Base-by-base conservation (phyloP, 176 grass and related monocot species). In the Thinopyrum elongatum region DNA sequence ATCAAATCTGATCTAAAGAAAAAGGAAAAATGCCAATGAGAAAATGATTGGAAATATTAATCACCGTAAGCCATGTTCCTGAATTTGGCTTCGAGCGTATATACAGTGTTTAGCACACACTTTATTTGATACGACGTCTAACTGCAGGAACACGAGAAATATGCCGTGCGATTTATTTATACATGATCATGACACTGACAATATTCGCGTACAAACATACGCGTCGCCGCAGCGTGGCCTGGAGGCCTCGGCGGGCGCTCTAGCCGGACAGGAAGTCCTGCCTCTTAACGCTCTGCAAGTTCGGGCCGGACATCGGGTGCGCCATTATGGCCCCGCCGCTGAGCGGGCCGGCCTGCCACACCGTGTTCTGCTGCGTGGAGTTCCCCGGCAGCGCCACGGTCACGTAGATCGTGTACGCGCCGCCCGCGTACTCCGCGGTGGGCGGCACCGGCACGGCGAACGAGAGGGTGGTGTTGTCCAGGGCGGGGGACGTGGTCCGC, bases 281-380 rank as follows among this genome's bases (percentile, higher is more conserved):
- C 25, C 11, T 86, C 46, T 5, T 67, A 6, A 63, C 81, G 25
- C 91, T 93, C 62, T 65, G 36, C 59, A 81, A 0, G 34, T 95
- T 88, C 0, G 83, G 38, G 9, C 59, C 84, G 16, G 59, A 16
- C 59, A 10, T 53, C 0, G 23, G 59, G 86, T 98, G 96, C 53
- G 36, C 11, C 35, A 17, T 6, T 27, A 94, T 84, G 19, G 59
- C 4, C 3, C 88, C 88, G 6, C 12, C 79, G 17, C 28, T 83
- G 79, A 88, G 13, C 57, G 55, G 59, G 4, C 93, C 94, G 8
- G 83, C 65, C 78, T 98, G 96, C 96, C 96, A 98, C 81, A 94
- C 93, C 34, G 70, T 91, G 88, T 90, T 92, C 84, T 90, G 92
- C 72, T 2, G 15, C 38, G 96, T 94, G 13, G 7, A 6, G 70